Percentiles rank a stretch among this genome's conserved stretches.
phyloP scores from a whole-genome alignment of 108 stramenopile genomes.

The Discostella pseudostelligera region DNA sequence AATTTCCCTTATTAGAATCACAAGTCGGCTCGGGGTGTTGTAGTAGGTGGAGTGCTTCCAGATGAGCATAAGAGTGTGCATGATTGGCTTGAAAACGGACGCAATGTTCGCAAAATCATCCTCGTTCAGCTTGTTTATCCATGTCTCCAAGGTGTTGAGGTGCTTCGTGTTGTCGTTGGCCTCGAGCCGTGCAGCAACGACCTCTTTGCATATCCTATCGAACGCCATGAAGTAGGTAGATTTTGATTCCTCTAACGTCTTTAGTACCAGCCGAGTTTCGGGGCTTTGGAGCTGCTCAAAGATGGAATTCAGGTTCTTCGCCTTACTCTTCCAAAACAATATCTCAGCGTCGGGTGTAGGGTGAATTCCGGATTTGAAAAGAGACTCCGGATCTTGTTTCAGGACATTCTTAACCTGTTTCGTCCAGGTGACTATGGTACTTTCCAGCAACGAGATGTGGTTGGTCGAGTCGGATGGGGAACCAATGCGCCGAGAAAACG shows the following conservation, averaged over 20 bases:
- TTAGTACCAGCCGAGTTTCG: constrained; percentile 74
- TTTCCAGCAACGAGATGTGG: constrained; percentile 81
- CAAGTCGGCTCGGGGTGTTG: constrained; percentile 87
- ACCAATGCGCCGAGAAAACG: constrained; percentile 45
- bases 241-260: constrained; percentile 72
- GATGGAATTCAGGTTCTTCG: constrained; percentile 82
- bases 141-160: constrained; percentile 75
- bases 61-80: constrained; percentile 85
- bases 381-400: constrained; percentile 88
- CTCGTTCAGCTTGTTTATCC: constrained; percentile 61
- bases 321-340: constrained; percentile 87
- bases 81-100: constrained; percentile 80
- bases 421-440: constrained; percentile 90
- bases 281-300: constrained; percentile 87
- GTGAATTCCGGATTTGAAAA: constrained; percentile 77
- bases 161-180: constrained; percentile 91
- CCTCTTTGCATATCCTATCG: constrained; percentile 85
- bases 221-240: constrained; percentile 90
- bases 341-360: constrained; percentile 90
- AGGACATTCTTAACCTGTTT: constrained; percentile 90
- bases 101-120: constrained; percentile 61
- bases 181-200: constrained; percentile 79
- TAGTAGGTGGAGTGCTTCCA: constrained; percentile 93
- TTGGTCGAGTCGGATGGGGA: constrained; percentile 57
- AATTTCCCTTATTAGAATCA: constrained; percentile 86